Percentiles rank a stretch among this genome's conserved stretches.
Evolutionary conservation across 139 green algal species (phyloP).

Genomic region (Micromonas pusilla): DNA sequence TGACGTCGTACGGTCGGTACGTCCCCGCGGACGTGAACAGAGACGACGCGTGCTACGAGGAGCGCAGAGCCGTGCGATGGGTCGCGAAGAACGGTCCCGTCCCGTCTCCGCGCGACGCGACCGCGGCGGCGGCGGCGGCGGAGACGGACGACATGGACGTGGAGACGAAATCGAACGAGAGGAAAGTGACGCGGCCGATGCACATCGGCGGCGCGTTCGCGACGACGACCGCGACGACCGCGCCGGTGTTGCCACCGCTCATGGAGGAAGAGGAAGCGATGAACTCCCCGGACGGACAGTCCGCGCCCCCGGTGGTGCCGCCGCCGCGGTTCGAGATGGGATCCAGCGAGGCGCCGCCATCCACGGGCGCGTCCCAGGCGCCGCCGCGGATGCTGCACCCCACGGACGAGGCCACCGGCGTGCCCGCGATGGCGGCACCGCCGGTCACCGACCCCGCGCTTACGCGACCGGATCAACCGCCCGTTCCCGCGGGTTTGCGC

Average conservation of each 20-base stretch:
- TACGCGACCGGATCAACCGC: neutral
- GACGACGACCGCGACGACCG: neutral
- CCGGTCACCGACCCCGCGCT: no score
- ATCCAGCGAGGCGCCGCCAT: neutral
- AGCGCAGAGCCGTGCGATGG: slow-evolving; percentile 49
- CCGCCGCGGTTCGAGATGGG: neutral
- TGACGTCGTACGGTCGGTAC: slow-evolving; percentile 30
- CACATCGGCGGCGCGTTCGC: neutral
- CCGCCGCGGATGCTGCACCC: neutral
- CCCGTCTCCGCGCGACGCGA: neutral
- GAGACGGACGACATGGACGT: slow-evolving; percentile 3
- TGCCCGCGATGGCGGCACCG: neutral
- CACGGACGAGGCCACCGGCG: neutral
- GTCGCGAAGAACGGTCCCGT: neutral
- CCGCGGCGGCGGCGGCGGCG: neutral
- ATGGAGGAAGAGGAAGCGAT: neutral
- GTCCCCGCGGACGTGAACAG: slow-evolving; percentile 26
- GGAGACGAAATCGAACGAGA: neutral
- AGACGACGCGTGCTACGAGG: slow-evolving; percentile 66
- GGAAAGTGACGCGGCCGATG: neutral
- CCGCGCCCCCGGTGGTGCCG: neutral
- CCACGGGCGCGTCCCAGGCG: no score
- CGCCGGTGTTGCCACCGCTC: neutral
- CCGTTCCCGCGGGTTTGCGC: neutral
- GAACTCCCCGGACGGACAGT: neutral